Evolutionary conservation across 1,139 yeast species (phyloP).

Genomic region (Lodderomyces parapsilosis): DNA sequence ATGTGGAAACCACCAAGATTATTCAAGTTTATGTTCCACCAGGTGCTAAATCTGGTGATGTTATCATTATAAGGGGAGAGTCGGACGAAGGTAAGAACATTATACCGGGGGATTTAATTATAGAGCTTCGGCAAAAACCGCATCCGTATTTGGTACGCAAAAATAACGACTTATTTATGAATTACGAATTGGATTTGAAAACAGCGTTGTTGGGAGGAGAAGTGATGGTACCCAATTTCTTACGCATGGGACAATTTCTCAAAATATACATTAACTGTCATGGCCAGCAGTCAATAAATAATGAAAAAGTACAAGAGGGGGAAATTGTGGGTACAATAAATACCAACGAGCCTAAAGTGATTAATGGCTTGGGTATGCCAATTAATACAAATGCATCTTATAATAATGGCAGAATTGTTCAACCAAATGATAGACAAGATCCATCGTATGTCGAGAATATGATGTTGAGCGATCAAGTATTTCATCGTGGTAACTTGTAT

Average conservation of each 20-base stretch:
- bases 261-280: constrained; percentile 41
- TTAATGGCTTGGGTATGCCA: constrained; percentile 64
- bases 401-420: constrained; percentile 21
- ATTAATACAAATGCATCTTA: constrained; percentile 39
- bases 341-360: constrained; percentile 47
- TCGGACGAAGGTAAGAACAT: constrained; percentile 64
- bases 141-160: constrained; percentile 48
- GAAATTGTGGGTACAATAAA: constrained; percentile 47
- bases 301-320: constrained; percentile 34
- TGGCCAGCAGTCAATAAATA: constrained; percentile 28
- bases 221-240: constrained; percentile 43
- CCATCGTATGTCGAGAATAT: not conserved
- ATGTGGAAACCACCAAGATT: constrained; percentile 45
- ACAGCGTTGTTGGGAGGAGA: constrained; percentile 59
- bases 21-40: constrained; percentile 51
- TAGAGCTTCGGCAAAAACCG: constrained; percentile 35
- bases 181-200: constrained; percentile 44
- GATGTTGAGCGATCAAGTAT: constrained; percentile 9
- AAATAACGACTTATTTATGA: constrained; percentile 48
- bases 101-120: constrained; percentile 66
- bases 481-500: constrained; percentile 38
- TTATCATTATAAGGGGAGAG: constrained; percentile 51
- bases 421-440: constrained; percentile 1
- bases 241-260: constrained; percentile 40
- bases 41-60: constrained; percentile 53